Evolutionary conservation across 108 stramenopile species (phyloP), one percentile per base, ranked within the genome.

Genomic region (Pseudonitzschia multiseries): DNA sequence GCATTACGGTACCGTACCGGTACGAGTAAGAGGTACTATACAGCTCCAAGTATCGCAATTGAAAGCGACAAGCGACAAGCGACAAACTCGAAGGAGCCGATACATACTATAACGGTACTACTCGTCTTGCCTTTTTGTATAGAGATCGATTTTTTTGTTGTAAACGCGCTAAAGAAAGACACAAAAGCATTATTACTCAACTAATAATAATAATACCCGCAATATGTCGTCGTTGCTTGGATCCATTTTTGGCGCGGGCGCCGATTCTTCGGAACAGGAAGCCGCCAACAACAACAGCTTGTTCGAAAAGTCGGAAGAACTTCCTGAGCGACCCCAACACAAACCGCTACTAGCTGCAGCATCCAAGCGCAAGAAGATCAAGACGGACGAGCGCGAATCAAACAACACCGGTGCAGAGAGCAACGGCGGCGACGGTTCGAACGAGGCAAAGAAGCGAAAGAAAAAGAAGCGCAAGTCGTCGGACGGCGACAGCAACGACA

Each of bases 281-380:
- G 20, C 72, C 40, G 17, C 21, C 10, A 27, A 54, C 31, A 64
- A 24, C 32, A 27, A 69, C 10, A 60, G 33, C 22, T 40, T 84
- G 22, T 84, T 84, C 74, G 74, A 75, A 13, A 43, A 68, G 13
- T 74, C 75, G 14, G 22, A 71, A 17, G 68, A 72, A 31, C 70
- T 84, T 52, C 83, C 83, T 0, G 83, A 77, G 18, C 74, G 71
- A 44, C 83, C 83, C 13, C 71, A 79, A 33, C 78, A 77, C 69
- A 72, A 80, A 61, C 73, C 79, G 5, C 41, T 67, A 27, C n/a
- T n/a, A n/a, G n/a, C n/a, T n/a, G 54, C 48, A 6, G 36, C 48
- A 46, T 21, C 61, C 10, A 31, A n/a, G n/a, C 69, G 54, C 8
- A 64, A 51, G 29, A 50, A 52, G 41, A 29, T 17, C 32, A 76